A percentile compares a stretch with the other conserved stretches of the same genome.
Evolutionary conservation across 345 rosid genomes (phyloP).

Genomic region (Firmiana major): DNA sequence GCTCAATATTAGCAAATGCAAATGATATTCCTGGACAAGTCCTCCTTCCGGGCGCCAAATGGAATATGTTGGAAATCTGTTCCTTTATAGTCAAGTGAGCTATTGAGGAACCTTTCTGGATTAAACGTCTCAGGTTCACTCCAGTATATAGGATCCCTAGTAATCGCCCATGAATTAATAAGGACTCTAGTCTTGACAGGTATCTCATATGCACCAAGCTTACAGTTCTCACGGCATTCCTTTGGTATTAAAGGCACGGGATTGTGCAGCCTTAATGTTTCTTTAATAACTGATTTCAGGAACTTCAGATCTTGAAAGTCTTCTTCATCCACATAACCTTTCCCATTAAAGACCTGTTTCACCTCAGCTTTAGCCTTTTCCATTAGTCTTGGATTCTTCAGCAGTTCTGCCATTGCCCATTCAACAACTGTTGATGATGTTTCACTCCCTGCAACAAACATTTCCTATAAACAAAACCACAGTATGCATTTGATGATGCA

Average conservation of each 20-base stretch:
- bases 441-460: slow-evolving; percentile 30
- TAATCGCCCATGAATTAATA: slow-evolving; percentile 33
- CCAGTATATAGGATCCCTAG: slow-evolving; percentile 28
- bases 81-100: slow-evolving; percentile 23
- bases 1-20: slow-evolving; percentile 8
- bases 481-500: too few species aligned
- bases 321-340: slow-evolving; percentile 15
- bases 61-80: slow-evolving; percentile 23
- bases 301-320: slow-evolving; percentile 12
- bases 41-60: slow-evolving; percentile 29
- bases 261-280: slow-evolving; percentile 36
- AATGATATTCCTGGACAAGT: slow-evolving; percentile 30
- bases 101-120: slow-evolving; percentile 28
- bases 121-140: slow-evolving; percentile 21
- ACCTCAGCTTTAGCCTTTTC: slow-evolving; percentile 29
- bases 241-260: slow-evolving; percentile 27
- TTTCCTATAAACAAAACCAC: slow-evolving; percentile 9
- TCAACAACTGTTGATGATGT: slow-evolving; percentile 25
- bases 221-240: slow-evolving; percentile 17
- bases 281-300: slow-evolving; percentile 25
- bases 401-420: slow-evolving; percentile 33
- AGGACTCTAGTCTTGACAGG: slow-evolving; percentile 26
- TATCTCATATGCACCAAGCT: slow-evolving; percentile 23
- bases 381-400: slow-evolving; percentile 28
- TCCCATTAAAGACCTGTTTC: slow-evolving; percentile 14